phyloP scores from a whole-genome alignment of 1,139 yeast species.

The Yamadazyma triangularis region DNA sequence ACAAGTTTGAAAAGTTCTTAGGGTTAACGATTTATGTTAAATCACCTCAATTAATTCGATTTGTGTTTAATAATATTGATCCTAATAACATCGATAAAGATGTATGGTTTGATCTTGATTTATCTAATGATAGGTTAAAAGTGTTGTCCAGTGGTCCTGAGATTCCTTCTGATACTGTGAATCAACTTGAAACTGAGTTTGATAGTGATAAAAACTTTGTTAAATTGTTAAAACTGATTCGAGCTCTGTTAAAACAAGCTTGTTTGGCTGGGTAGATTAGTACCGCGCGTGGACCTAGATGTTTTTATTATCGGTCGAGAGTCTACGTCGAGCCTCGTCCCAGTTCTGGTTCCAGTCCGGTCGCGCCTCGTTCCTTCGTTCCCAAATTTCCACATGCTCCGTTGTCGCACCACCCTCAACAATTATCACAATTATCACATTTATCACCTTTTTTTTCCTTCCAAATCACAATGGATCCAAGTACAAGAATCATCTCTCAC shows the following conservation, averaged over 20 bases:
- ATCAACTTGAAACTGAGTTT: constrained; percentile 23
- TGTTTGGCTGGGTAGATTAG: no score
- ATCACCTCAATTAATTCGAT: constrained; percentile 29
- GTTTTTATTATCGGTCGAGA: no score
- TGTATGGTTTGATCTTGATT: constrained; percentile 33
- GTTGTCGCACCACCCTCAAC: no score
- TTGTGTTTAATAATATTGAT: constrained; percentile 42
- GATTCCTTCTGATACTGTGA: constrained; percentile 19
- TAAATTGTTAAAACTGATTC: constrained; percentile 31
- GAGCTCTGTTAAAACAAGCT: constrained; percentile 19
- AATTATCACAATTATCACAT: no score
- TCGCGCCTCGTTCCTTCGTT: no score
- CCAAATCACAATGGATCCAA: constrained; percentile 19
- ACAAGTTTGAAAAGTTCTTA: constrained; percentile 40
- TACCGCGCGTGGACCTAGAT: no score
- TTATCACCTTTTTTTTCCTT: no score
- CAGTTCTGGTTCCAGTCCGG: no score
- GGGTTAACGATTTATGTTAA: constrained; percentile 44
- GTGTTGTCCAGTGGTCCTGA: constrained; percentile 28
- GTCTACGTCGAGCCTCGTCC: no score
- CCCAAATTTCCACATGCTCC: no score
- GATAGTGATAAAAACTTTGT: constrained; percentile 35
- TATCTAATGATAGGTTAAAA: constrained; percentile 29
- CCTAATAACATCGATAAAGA: constrained; percentile 32
- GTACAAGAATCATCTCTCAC: constrained; percentile 50